Evolutionary conservation across 2,329 filamentous ascomycete species (phyloP).

Genomic region (Knufia petricola): DNA sequence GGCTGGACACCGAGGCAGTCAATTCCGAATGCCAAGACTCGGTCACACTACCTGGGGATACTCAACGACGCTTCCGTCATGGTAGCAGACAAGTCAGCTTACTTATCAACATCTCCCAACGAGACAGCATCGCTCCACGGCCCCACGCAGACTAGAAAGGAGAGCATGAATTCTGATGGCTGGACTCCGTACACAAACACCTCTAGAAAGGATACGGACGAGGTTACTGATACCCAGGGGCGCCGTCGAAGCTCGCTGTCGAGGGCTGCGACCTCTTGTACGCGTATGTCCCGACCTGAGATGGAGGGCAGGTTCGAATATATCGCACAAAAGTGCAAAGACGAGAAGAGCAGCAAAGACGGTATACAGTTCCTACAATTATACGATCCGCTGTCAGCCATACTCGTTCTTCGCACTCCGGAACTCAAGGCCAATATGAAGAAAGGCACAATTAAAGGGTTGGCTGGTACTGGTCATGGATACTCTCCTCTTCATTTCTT

Average conservation of each 20-base stretch:
- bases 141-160: neutral
- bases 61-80: neutral
- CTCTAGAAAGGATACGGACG: neutral
- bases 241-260: neutral
- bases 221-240: neutral
- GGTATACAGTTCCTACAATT: slow-evolving; percentile 15
- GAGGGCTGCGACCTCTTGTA: neutral
- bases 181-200: neutral
- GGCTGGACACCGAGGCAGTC: neutral
- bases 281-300: neutral
- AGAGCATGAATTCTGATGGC: slow-evolving; percentile 2
- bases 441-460: slow-evolving; percentile 8
- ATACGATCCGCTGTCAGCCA: slow-evolving; percentile 13
- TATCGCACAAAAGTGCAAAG: neutral
- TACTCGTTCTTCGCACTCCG: slow-evolving; percentile 15
- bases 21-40: neutral
- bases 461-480: slow-evolving; percentile 17
- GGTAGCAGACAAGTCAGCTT: neutral
- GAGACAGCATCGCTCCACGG: slow-evolving; percentile 5
- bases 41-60: neutral
- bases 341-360: neutral
- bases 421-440: slow-evolving; percentile 18
- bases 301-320: neutral
- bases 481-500: slow-evolving; percentile 20
- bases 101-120: slow-evolving; percentile 4